These are phyloP conservation scores for Elaphomyces granulatus DNA, from an alignment of 495 filamentous ascomycete species.

Conservation along the genomic window DNA sequence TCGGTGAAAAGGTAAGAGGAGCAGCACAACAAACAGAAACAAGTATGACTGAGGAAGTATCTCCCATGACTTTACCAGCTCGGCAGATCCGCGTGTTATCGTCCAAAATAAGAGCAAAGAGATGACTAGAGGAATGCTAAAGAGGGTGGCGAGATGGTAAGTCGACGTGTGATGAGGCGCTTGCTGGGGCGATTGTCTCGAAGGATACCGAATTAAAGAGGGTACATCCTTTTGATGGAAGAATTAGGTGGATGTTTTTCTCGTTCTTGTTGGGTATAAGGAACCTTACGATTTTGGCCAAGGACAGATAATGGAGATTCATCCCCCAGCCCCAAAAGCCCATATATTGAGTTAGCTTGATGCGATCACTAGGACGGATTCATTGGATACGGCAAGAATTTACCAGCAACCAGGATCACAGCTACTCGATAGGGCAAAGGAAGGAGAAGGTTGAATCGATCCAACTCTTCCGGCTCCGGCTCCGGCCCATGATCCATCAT, in stretches of 20 bases:
- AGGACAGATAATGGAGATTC: conserved; percentile 68
- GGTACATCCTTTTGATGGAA: conserved; percentile 52
- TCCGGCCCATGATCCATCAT: neutral
- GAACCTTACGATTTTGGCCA: conserved; percentile 50
- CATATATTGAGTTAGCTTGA: conserved; percentile 1
- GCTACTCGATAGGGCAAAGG: conserved; percentile 79
- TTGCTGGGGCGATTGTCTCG: conserved; percentile 47
- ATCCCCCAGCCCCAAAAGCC: conserved; percentile 84
- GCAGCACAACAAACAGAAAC: conserved; percentile 47
- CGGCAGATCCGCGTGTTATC: conserved; percentile 51
- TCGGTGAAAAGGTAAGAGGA: conserved; percentile 57
- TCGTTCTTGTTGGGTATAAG: conserved; percentile 2
- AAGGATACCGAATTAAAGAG: conserved; percentile 63
- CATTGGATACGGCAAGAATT: conserved; percentile 7
- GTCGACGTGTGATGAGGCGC: conserved; percentile 61
- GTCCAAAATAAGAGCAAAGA: conserved; percentile 73
- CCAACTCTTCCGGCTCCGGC: conserved; percentile 25
- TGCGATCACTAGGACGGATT: neutral
- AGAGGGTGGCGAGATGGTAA: conserved; percentile 65
- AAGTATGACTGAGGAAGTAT: conserved; percentile 73
- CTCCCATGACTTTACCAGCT: conserved; percentile 57
- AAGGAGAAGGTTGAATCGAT: conserved; percentile 69
- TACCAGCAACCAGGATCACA: conserved; percentile 67
- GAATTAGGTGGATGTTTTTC: conserved; percentile 1
- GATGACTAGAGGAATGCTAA: conserved; percentile 51